phyloP scores from a whole-genome alignment of 2,329 filamentous ascomycete genomes.

The Ophiocordyceps camponoti-rufipedis region DNA sequence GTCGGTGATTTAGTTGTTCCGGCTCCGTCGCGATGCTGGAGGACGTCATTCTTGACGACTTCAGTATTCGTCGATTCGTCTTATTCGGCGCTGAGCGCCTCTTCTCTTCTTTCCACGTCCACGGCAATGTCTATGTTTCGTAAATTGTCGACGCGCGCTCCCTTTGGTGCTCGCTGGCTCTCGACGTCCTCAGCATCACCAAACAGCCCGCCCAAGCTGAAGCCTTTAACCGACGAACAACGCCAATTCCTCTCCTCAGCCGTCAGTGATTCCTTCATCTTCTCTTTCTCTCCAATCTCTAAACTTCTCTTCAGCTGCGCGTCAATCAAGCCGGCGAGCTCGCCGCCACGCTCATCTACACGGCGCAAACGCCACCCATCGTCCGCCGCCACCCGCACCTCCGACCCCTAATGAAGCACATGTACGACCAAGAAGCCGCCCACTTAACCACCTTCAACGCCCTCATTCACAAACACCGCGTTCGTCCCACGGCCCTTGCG shows the following conservation, averaged over 20 bases:
- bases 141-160: background rate
- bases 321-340: constrained; percentile 97
- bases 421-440: constrained; percentile 90
- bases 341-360: constrained; percentile 90
- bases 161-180: background rate
- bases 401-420: constrained; percentile 82
- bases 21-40: background rate
- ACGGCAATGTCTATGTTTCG: background rate
- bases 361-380: constrained; percentile 69
- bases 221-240: constrained; percentile 51
- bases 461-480: constrained; percentile 67
- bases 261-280: constrained; percentile 20
- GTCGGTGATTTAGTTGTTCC: background rate
- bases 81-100: background rate
- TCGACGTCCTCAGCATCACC: background rate
- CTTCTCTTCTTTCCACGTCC: background rate
- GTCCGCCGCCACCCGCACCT: constrained; percentile 70
- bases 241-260: constrained; percentile 59
- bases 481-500: constrained; percentile 84
- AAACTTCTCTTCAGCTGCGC: constrained; percentile 39
- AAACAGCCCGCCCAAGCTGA: constrained; percentile 16
- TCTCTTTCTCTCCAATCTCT: background rate
- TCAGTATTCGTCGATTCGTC: background rate
- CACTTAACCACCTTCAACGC: constrained; percentile 77
- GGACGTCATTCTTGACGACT: background rate